Percentiles rank a stretch among this genome's conserved stretches.
Conservation (phyloP, 2,329 filamentous ascomycete species). For the Colletotrichum aenigma region DNA sequence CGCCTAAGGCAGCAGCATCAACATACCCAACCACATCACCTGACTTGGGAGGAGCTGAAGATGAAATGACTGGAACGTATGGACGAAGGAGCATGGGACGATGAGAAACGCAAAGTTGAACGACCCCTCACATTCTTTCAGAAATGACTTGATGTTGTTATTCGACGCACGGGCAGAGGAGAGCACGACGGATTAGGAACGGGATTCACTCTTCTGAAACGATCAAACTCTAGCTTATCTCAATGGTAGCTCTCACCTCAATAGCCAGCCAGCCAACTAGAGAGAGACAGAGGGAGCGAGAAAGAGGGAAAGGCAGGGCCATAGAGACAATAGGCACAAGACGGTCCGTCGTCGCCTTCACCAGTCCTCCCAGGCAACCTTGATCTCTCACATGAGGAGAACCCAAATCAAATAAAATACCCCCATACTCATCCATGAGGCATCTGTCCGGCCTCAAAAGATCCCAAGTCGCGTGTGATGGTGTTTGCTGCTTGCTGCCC, state of each 20-base stretch:
- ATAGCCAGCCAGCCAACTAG: not conserved
- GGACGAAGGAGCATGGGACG: not conserved
- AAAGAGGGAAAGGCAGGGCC: not conserved
- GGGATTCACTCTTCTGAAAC: constrained; percentile 2
- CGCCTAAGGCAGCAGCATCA: constrained; percentile 24
- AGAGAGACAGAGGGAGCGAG: not conserved
- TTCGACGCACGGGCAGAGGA: not conserved
- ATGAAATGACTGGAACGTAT: not conserved
- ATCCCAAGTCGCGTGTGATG: not conserved
- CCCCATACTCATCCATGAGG: not conserved
- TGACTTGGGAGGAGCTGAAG: not conserved
- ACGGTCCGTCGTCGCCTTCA: not conserved
- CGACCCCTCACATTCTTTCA: constrained; percentile 8
- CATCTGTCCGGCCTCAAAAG: not conserved
- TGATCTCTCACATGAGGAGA: not conserved
- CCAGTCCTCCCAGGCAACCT: not conserved
- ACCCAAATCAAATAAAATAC: not conserved
- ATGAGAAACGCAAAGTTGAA: not conserved
- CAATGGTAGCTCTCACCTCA: not conserved
- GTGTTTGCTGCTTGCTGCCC: not conserved
- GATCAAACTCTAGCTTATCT: not conserved
- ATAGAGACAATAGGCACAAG: not conserved
- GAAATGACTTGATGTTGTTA: not conserved
- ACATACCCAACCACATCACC: not conserved
- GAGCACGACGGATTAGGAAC: not conserved